Base-by-base conservation (phyloP, 345 rosid genomes). In the Brassica juncea region DNA sequence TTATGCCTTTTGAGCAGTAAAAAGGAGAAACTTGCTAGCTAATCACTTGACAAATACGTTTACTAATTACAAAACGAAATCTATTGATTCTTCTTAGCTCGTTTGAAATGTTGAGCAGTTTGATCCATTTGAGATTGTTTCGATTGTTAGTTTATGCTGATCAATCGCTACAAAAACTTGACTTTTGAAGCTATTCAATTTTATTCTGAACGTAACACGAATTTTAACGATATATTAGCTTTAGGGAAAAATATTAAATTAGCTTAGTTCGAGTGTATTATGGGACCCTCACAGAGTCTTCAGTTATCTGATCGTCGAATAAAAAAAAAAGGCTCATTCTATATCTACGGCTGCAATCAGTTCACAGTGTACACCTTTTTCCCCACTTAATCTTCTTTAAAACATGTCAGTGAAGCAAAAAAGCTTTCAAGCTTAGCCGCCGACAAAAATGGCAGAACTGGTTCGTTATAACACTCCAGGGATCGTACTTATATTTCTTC, bases 391-490 rank as follows among this genome's bases (percentile, higher is more conserved):
- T 60, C 74, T 49, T 67, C 69, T 59, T 67, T n/a, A 59, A 3
- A 30, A 39, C 37, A 21, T 59, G 72, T 44, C 25, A 66, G 63
- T 73, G 73, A 67, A 73, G 70, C 73, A 5, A 79, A 68, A 66
- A 68, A 61, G 65, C 78, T 68, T 67, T 30, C 4, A 47, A 72
- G 77, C 65, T 67, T 47, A 49, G 58, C 82, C 74, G 32, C 82
- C 74, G 32, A 79, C 78, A 61, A 79, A 67, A 79, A 79, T 79
- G 82, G 78, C 78, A 68, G 70, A 60, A 60, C 70, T 49, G 28
- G 34, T 67, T 61, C 14, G 54, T 73, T 39, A 16, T 19, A 5
- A 21, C 73, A 59, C 25, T 65, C 39, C 66, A 9, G 1, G 3
- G 32, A 23, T 73, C 27, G 16, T 68, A 47, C 3, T 49, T 23